These are phyloP conservation scores for Emericellopsis atlantica DNA, from an alignment of 2,329 filamentous ascomycete species.

Conservation along the genomic window DNA sequence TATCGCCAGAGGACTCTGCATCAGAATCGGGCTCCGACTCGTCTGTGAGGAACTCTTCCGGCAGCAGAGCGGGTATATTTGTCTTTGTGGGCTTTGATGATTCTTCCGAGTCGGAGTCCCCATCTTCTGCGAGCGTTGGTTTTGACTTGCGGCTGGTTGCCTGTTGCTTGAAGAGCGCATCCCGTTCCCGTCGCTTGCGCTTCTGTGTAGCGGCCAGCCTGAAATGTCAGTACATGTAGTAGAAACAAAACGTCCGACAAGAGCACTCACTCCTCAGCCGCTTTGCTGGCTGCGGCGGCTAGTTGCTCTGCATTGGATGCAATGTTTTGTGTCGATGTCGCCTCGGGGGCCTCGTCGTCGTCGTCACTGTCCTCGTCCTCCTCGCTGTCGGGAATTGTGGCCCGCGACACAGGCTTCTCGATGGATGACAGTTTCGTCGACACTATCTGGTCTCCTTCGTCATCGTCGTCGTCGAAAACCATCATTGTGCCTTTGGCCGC, in stretches of 20 bases:
- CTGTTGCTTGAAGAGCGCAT: conserved; percentile 41
- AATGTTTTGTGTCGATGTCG: conserved; percentile 38
- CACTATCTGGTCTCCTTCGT: conserved; percentile 8
- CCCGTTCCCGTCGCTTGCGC: conserved; percentile 41
- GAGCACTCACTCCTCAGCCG: conserved; percentile 34
- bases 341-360: conserved; percentile 46
- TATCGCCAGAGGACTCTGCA: conserved; percentile 5
- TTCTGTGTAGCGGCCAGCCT: conserved; percentile 39
- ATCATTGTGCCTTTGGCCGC: conserved; percentile 12
- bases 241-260: not conserved
- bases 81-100: not conserved
- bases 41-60: conserved; percentile 20
- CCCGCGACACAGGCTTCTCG: conserved; percentile 5
- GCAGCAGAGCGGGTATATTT: not conserved
- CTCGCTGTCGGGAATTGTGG: conserved; percentile 16
- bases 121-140: not conserved
- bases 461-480: conserved; percentile 21
- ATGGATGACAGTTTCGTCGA: not conserved
- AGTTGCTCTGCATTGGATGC: conserved; percentile 32
- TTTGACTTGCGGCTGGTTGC: conserved; percentile 32
- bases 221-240: not conserved
- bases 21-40: conserved; percentile 23
- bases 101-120: not conserved
- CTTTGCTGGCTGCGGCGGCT: conserved; percentile 32
- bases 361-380: conserved; percentile 33